A percentile compares a stretch with the other conserved stretches of the same genome.
Conservation (phyloP, 768 basidiomycete genomes). For the Boletus reticulatus region DNA sequence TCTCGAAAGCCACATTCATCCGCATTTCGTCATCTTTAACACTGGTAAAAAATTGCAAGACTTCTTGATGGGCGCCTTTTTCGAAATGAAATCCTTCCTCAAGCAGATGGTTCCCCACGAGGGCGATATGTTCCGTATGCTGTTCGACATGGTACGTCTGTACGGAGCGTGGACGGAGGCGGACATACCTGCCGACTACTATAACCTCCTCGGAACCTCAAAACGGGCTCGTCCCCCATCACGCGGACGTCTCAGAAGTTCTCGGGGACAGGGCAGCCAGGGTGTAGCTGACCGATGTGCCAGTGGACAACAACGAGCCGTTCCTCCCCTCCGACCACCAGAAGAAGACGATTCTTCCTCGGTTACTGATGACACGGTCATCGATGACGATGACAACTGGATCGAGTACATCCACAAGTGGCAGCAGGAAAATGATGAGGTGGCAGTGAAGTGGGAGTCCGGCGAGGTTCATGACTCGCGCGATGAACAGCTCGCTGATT, state of each 20-base stretch:
- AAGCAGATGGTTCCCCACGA: not conserved
- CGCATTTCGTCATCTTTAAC: not conserved
- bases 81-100: not conserved
- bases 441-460: not conserved
- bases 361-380: not conserved
- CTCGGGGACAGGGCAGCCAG: too few relatives aligned
- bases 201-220: not conserved
- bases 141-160: not conserved
- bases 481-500: not conserved
- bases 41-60: not conserved
- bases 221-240: not conserved
- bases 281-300: not conserved
- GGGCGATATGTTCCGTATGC: too few relatives aligned
- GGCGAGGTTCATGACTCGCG: not conserved
- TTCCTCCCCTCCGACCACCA: not conserved
- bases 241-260: not conserved
- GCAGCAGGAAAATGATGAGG: not conserved
- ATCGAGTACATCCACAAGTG: not conserved
- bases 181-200: not conserved
- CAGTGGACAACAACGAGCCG: not conserved
- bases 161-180: not conserved
- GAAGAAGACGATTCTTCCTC: not conserved
- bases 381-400: not conserved
- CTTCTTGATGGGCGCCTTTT: fast-evolving
- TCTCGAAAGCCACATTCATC: not conserved